These are phyloP conservation scores for Coniochaeta pulveracea DNA, from an alignment of 2,329 filamentous ascomycete species.

Conservation along the genomic window DNA sequence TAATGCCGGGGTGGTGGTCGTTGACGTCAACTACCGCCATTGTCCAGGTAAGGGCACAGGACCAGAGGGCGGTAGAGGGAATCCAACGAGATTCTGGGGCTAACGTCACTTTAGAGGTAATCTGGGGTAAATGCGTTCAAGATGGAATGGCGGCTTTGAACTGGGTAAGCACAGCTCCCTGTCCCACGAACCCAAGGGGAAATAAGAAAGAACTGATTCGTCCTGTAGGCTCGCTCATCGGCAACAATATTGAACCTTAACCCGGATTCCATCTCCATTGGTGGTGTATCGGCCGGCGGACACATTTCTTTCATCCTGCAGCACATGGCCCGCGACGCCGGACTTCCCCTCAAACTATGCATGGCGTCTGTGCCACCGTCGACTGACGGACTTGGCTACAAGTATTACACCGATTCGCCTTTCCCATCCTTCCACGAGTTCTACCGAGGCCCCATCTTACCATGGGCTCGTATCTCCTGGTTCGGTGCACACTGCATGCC, in stretches of 20 bases:
- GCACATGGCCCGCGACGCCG: slow-evolving; percentile 23
- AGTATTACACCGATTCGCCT: slow-evolving; percentile 21
- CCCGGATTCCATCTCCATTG: slow-evolving; percentile 21
- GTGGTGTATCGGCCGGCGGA: slow-evolving; percentile 25
- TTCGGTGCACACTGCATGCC: slow-evolving; percentile 19
- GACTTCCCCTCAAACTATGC: slow-evolving; percentile 21
- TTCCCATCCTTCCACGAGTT: slow-evolving; percentile 23
- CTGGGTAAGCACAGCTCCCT: slow-evolving; percentile 17
- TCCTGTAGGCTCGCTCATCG: slow-evolving; percentile 14
- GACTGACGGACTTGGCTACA: slow-evolving; percentile 15
- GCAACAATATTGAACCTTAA: slow-evolving; percentile 18
- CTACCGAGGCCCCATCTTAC: slow-evolving; percentile 19
- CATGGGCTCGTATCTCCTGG: slow-evolving; percentile 21
- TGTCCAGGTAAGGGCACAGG: slow-evolving; percentile 20
- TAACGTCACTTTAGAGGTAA: slow-evolving; percentile 13
- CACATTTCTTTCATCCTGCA: slow-evolving; percentile 23
- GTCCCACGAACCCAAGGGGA: not conserved
- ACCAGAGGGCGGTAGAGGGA: too few species aligned
- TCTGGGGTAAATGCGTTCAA: slow-evolving; percentile 23
- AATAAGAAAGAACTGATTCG: slow-evolving; percentile 1
- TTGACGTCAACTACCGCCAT: slow-evolving; percentile 28
- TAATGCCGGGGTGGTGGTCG: slow-evolving; percentile 20
- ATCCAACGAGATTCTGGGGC: too few species aligned
- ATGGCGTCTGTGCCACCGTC: slow-evolving; percentile 21
- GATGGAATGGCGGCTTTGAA: slow-evolving; percentile 23